Evolutionary conservation across 345 rosid species (phyloP), one percentile per base, ranked within the genome.

Genomic region (Mercurialis annua): DNA sequence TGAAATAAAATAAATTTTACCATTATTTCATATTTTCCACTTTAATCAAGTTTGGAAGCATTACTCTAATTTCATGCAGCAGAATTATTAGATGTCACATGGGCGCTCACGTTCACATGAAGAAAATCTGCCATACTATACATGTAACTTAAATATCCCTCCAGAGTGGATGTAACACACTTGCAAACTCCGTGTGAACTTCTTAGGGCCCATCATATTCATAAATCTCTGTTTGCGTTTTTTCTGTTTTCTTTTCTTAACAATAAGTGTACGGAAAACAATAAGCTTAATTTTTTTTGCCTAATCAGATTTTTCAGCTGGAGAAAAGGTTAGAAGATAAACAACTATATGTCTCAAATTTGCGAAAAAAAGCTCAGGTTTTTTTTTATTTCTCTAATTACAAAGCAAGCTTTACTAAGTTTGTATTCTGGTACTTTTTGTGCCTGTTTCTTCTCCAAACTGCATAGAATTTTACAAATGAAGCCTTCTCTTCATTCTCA

Each of bases 341-440:
- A 73, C 76, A 84, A 30, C 73, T 31, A 44, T 43, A 73, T 68
- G 83, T 85, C 64, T 79, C 62, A 21, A 92, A 81, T 61, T 74
- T 90, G 73, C 89, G 79, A 76, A 82, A 83, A 62, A 86, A 80
- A 78, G 74, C 85, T 56, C 83, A 80, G 92, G 98, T 93, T 67
- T 30, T 20, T 30, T 20, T 1, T 8, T 60, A 23, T 16, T 53
- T 50, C 70, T 2, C 66, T 23, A 54, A 12, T 47, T 34, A 8
- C 47, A 55, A 30, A 49, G 30, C 16, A 31, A 24, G 2, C 29
- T 44, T 34, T 30, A 49, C n/a, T 11, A 27, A 31, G 43, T 33
- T 57, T 15, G n/a, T 31, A 57, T 15, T 6, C 24, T 6, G 2
- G 53, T 49, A 26, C 6, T 17, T 55, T 46, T 18, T 65, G 31